Evolutionary conservation across 306 rosid genomes (phyloP), one percentile per base, ranked within the genome.

Genomic region (Prunus fruticosa): DNA sequence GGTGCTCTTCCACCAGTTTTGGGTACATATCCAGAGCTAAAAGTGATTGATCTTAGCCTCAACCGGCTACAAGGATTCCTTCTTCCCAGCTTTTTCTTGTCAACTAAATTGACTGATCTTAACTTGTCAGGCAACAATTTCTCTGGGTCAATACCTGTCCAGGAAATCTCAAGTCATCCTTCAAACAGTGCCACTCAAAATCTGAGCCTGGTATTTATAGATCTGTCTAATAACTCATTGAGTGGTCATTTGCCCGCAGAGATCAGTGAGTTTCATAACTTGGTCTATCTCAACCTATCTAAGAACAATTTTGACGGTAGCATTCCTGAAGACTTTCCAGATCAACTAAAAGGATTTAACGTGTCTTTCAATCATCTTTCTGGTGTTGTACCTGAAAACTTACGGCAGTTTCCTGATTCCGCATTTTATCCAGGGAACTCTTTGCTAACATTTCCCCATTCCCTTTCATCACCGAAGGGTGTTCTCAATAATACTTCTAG

Each of bases 361-460:
- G 86, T 84, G 70, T 92, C 97, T 68, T 87, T 87, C 28, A 90
- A 92, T 79, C 89, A 92, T 80, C 82, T 92, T 68, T 87, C 96
- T 23, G 96, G 96, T 18, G 72, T 69, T 73, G 81, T 90, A 60
- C 97, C 96, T 41, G 81, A 67, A 61, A 86, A 81, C 49, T 84
- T 90, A 77, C 74, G 49, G 85, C 79, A 77, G 45, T 92, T 92
- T 84, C 89, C 96, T 34, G 92, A 79, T 66, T 90, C 97, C 8
- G 84, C 96, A 82, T 92, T 90, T 76, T 89, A 80, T 87, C 97
- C 97, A 0, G 97, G 96, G 78, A 92, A 90, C 73, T 66, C 85
- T 47, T 79, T 87, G 80, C 83, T 92, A 75, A 73, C 57, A 23
- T 83, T 81, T 82, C 89, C 93, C 63, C 82, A 68, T 80, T 82